phyloP scores from a whole-genome alignment of 345 rosid species.

The Bruguiera sexangula region DNA sequence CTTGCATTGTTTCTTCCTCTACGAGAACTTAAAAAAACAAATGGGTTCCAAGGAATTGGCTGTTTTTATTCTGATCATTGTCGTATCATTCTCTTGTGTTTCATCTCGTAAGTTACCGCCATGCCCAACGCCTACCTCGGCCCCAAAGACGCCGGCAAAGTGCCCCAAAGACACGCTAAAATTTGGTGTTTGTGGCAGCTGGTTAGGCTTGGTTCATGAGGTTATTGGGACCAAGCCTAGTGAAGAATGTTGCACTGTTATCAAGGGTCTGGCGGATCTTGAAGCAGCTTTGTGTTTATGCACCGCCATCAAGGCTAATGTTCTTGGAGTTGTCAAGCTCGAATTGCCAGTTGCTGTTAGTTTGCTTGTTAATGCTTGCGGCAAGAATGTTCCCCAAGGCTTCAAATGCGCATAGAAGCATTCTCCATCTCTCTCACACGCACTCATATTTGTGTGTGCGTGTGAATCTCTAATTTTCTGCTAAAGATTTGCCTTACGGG shows the following conservation, averaged over 20 bases:
- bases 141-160: conserved; percentile 16
- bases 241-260: conserved; percentile 59
- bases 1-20: too few species aligned
- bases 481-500: too few species aligned
- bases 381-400: conserved; percentile 47
- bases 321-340: conserved; percentile 16
- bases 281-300: conserved; percentile 81
- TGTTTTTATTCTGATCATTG: conserved; percentile 31
- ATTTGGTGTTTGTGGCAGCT: too few species aligned
- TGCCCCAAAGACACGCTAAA: conserved; percentile 58
- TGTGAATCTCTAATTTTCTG: too few species aligned
- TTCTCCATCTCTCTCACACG: too few species aligned
- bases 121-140: neutral
- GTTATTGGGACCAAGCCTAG: conserved; percentile 64
- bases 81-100: conserved; percentile 32
- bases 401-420: conserved; percentile 33
- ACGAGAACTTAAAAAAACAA: too few species aligned
- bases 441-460: too few species aligned
- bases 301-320: conserved; percentile 61
- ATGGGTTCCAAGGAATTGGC: conserved; percentile 4
- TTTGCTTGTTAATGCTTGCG: conserved; percentile 52
- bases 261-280: conserved; percentile 73
- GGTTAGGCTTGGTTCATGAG: conserved; percentile 25
- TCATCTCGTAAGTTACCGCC: conserved; percentile 21
- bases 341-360: conserved; percentile 25